Percentiles rank a stretch among this genome's conserved stretches.
Conservation (phyloP, 2,329 filamentous ascomycete genomes). For the Paecilomyces dactylethromorphus region DNA sequence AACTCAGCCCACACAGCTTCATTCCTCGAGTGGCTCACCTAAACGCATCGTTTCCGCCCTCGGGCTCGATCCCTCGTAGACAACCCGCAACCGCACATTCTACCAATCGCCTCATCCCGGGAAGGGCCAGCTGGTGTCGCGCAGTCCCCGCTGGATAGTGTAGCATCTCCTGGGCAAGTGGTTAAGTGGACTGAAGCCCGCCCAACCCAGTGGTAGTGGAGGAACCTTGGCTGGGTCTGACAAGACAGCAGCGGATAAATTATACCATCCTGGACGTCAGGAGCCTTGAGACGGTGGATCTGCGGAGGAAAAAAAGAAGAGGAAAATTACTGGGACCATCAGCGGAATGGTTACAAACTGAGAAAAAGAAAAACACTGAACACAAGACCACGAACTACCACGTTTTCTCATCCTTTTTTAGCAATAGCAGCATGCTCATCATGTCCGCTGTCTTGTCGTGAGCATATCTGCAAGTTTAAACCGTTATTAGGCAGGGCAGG, state of each 20-base stretch:
- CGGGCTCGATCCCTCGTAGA: neutral
- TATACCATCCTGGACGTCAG: neutral
- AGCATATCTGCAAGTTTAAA: neutral
- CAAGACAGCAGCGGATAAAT: neutral
- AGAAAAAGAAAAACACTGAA: constrained; percentile 31
- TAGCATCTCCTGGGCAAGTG: neutral
- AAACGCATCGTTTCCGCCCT: neutral
- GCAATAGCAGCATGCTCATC: neutral
- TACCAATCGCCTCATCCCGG: neutral
- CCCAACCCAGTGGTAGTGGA: neutral
- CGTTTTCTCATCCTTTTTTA: neutral
- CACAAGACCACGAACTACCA: constrained; percentile 6
- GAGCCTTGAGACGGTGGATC: constrained; percentile 17
- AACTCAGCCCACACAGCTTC: neutral
- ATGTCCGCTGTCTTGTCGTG: neutral
- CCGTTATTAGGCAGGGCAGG: constrained; percentile 9
- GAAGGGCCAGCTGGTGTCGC: neutral
- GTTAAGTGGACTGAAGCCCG: constrained; percentile 1
- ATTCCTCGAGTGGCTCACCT: neutral
- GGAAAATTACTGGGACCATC: constrained; percentile 10
- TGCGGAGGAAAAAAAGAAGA: constrained; percentile 18
- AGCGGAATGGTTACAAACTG: constrained; percentile 23
- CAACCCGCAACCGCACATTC: neutral
- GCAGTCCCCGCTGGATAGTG: neutral
- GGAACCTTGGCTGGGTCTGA: neutral